Base-by-base conservation (phyloP, 192 early-diverging fungal species). In the Backusella circina region DNA sequence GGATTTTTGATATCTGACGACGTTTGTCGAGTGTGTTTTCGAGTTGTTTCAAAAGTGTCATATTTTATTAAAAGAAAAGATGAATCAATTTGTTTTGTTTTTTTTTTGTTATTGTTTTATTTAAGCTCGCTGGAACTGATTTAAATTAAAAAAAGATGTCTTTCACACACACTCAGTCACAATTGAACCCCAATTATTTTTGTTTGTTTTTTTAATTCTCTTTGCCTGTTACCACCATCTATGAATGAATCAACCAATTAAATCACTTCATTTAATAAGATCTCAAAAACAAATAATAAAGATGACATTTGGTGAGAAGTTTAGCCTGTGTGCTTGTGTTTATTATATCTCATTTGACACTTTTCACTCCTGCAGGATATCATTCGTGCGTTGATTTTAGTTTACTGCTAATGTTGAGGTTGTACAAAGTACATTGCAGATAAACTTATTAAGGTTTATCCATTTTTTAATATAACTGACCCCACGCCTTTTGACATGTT, bases 1-100 rank as follows among this genome's bases (percentile, higher is more conserved):
- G 85, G 6, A 81, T 18, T 32, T 77, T 81, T 15, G 72, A 67
- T 69, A 74, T 77, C 18, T 81, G 66, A 23, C 69, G 75, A 33
- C 79, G 65, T 37, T 74, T 76, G 13, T 70, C 33, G 28, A 81
- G 39, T 16, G 67, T 72, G 5, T 39, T 21, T 18, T 77, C 57
- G 21, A 81, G 65, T 66, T 75, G 74, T 12, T 72, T 41, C 12
- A 51, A 26, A 15, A 70, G 65, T 28, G 67, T 61, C 75, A 76
- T 76, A 23, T 61, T 61, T 57, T 57, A 26, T 12, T 21, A 8
- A n/a, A 54, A 23, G n/a, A 54, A 54, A 54, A 10, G 12, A 16
- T 15, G 13, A 41, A 16, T 41, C 12, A 41, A 3, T 41, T 41
- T 41, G 13, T 41, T 41, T 41, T 16, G 16, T 0, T 10, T 38